phyloP scores from a whole-genome alignment of 75 land plant genomes.

The Larix kaempferi region DNA sequence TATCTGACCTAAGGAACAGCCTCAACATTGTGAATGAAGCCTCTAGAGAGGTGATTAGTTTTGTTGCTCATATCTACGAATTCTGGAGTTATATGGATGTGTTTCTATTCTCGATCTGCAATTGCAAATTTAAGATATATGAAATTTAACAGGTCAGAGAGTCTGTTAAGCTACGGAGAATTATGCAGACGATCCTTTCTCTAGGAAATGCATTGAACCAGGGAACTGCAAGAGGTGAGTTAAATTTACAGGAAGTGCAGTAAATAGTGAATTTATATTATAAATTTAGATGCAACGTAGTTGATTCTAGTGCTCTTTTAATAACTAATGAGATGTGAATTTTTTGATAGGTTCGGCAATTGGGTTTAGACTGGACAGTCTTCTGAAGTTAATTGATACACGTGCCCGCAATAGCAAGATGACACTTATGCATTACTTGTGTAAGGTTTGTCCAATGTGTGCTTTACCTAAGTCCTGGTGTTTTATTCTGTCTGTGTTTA shows the following conservation, averaged over 20 bases:
- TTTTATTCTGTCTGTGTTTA: no score
- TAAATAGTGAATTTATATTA: not conserved
- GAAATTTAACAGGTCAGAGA: constrained; percentile 67
- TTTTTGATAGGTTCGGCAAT: constrained; percentile 71
- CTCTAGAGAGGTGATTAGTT: constrained; percentile 62
- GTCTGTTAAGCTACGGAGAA: constrained; percentile 75
- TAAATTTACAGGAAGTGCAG: not conserved
- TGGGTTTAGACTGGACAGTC: constrained; percentile 87
- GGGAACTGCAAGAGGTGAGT: constrained; percentile 96
- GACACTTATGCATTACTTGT: constrained; percentile 87
- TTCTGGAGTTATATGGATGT: not conserved
- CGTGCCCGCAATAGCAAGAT: constrained; percentile 76
- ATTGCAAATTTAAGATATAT: not conserved
- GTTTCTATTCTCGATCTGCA: not conserved
- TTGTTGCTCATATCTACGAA: not conserved
- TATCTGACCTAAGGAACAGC: constrained; percentile 68
- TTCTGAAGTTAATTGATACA: constrained; percentile 78
- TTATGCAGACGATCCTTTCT: constrained; percentile 97
- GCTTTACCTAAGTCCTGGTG: no score
- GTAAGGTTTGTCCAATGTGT: constrained; percentile 49
- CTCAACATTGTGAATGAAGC: constrained; percentile 73
- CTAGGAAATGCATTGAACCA: constrained; percentile 97
- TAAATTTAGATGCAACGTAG: not conserved
- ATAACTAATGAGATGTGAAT: not conserved
- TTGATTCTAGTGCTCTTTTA: not conserved